These are phyloP conservation scores for Phytophthora pinifolia DNA, from an alignment of 352 stramenopile genomes.

Conservation along the genomic window DNA sequence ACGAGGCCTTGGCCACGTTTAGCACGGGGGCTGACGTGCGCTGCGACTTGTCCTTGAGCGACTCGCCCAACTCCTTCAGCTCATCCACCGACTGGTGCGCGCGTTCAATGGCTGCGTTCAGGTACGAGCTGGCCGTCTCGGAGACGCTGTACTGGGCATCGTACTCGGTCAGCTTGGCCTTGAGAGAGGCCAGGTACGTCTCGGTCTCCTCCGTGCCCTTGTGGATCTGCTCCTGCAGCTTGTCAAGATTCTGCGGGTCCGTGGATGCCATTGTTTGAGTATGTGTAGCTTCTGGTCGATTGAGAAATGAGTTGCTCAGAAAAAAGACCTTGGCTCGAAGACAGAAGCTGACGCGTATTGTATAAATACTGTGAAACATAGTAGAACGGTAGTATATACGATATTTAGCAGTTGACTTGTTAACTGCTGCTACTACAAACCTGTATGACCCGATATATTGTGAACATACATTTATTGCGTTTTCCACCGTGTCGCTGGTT, in stretches of 20 bases:
- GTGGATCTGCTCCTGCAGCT: constrained; percentile 71
- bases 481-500: too few species aligned
- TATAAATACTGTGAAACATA: too few species aligned
- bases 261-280: constrained; percentile 15
- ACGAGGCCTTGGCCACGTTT: constrained; percentile 52
- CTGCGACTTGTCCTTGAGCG: constrained; percentile 56
- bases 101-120: constrained; percentile 64
- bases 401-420: too few species aligned
- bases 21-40: constrained; percentile 49
- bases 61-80: constrained; percentile 56
- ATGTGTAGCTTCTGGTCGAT: background rate
- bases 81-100: constrained; percentile 76
- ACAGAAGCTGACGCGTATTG: too few species aligned
- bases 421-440: too few species aligned
- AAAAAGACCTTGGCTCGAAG: too few species aligned
- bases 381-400: too few species aligned
- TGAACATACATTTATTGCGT: too few species aligned
- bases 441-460: too few species aligned
- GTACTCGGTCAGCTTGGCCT: constrained; percentile 56
- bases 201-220: constrained; percentile 74
- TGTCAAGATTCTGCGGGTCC: constrained; percentile 46
- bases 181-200: constrained; percentile 63
- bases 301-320: constrained; percentile 2
- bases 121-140: constrained; percentile 66
- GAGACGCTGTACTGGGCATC: constrained; percentile 72